Base-by-base conservation (phyloP, 176 grass and related monocot species). In the Puya raimondii region DNA sequence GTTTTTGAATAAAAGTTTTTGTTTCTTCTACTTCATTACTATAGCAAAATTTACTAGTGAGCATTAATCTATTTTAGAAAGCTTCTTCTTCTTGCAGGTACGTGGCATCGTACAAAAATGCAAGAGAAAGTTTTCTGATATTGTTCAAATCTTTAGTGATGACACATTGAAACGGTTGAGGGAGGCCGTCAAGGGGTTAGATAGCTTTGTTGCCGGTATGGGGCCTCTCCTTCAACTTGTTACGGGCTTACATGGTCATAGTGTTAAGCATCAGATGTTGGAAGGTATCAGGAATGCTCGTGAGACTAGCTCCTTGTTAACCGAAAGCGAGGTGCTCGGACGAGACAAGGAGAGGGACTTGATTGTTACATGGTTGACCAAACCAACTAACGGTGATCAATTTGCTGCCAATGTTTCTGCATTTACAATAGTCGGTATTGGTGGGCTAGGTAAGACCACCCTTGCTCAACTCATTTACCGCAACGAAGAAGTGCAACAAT, bases 361-460 rank as follows among this genome's bases (percentile, higher is more conserved):
- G 16, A 16, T 70, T 13, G 2, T 78, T 14, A 2, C 68, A 29
- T 67, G 61, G 49, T 67, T 78, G 51, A 12, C n/a, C 12, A 2
- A 56, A 56, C n/a, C 53, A 56, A 1, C 25, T 26, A 26, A 2
- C 3, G 11, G 11, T 56, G 4, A 56, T 56, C 12, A 56, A 56
- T 14, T 3, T 15, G n/a, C 11, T n/a, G 53, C 14, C n/a, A 14
- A 56, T 4, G 12, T 56, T 13, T 70, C 51, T 4, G 63, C 26
- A 16, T 53, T 78, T 57, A 13, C 51, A 13, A 78, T 78, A 56
- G 58, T 78, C 25, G 67, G 76, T 3, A 57, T 47, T 4, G 76
- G 67, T 22, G 76, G 67, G 13, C 48, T 79, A 20, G 76, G 76
- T 13, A 79, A 79, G n/a, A 79, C 76, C 15, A 71, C 67, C 25